These are phyloP conservation scores for Wickerhamiella azymoides DNA, from an alignment of 805 yeast genomes.

Conservation along the genomic window DNA sequence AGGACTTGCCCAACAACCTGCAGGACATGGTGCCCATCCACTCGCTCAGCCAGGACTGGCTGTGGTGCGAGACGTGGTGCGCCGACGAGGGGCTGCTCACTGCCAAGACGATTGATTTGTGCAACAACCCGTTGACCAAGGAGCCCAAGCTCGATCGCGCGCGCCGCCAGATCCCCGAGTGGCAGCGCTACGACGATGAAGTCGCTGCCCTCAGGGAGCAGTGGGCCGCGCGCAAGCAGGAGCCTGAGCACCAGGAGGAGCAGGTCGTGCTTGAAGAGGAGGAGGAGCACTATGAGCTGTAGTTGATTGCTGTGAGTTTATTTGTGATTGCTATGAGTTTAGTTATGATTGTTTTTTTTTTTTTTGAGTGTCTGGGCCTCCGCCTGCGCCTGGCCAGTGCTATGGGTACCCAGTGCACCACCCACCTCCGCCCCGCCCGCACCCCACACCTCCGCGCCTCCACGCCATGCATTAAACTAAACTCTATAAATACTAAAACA, in stretches of 20 bases:
- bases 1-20: slow-evolving; percentile 82
- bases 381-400: no score
- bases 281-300: slow-evolving; percentile 9
- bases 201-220: slow-evolving; percentile 24
- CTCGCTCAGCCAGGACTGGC: slow-evolving; percentile 70
- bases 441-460: no score
- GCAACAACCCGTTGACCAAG: slow-evolving; percentile 71
- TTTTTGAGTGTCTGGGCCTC: no score
- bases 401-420: not conserved
- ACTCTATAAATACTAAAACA: slow-evolving; percentile 13
- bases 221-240: slow-evolving; percentile 2
- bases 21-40: slow-evolving; percentile 54
- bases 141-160: slow-evolving; percentile 70
- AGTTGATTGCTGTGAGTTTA: not conserved
- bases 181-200: slow-evolving; percentile 52
- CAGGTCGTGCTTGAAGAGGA: not conserved
- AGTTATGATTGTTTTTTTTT: no score
- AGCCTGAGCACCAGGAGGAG: not conserved
- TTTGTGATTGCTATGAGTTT: no score
- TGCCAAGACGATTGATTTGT: slow-evolving; percentile 72
- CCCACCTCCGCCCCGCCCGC: no score
- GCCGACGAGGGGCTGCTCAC: slow-evolving; percentile 41
- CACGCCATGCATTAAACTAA: no score
- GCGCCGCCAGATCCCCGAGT: slow-evolving; percentile 61
- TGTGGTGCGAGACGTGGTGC: slow-evolving; percentile 94